These are phyloP conservation scores for Mrakiaceae sp. DNA, from an alignment of 1,284 basidiomycete species.

Conservation along the genomic window DNA sequence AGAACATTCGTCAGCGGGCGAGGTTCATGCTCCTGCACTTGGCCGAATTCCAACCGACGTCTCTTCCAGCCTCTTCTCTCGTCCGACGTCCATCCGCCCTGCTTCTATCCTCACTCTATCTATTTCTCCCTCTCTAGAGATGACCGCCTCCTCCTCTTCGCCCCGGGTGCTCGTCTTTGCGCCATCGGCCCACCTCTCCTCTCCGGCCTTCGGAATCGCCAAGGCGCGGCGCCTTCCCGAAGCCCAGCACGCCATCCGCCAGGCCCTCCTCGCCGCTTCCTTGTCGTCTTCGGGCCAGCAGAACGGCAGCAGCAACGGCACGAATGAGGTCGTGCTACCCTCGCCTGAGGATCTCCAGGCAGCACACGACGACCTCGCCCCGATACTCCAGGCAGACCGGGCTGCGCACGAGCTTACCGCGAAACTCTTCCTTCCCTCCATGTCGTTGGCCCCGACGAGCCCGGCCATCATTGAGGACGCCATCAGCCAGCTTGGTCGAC, in stretches of 20 bases:
- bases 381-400: background rate
- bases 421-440: constrained; percentile 9
- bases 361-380: background rate
- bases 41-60: too few relatives aligned
- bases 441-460: background rate
- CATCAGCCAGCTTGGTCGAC: background rate
- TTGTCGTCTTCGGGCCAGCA: background rate
- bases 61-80: too few relatives aligned
- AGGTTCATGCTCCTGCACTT: too few relatives aligned
- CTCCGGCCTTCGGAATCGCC: too few relatives aligned
- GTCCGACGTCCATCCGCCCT: too few relatives aligned
- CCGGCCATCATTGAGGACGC: background rate
- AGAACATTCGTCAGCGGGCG: too few relatives aligned
- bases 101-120: too few relatives aligned
- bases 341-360: background rate
- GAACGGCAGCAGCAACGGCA: background rate
- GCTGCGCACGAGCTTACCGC: background rate
- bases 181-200: too few relatives aligned
- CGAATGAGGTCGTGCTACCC: background rate
- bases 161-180: too few relatives aligned
- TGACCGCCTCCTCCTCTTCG: too few relatives aligned
- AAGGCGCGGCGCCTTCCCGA: background rate
- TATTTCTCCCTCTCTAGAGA: too few relatives aligned
- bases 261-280: background rate
- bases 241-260: constrained; percentile 1